Evolutionary conservation across 2,329 filamentous ascomycete species (phyloP).

Genomic region (Hymenotorrendiella dingleyae): DNA sequence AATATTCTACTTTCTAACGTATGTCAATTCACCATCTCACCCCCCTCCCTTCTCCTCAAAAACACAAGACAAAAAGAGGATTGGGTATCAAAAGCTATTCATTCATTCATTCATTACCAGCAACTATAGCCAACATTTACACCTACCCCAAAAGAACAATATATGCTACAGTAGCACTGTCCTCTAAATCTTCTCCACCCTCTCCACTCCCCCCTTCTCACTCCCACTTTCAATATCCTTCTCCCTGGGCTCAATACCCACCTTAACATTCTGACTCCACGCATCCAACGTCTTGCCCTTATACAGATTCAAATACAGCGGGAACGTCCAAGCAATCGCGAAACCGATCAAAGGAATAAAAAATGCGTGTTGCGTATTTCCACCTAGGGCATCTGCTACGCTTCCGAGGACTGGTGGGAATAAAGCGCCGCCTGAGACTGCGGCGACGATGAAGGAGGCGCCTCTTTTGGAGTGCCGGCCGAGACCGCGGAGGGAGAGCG

Average conservation of each 20-base stretch:
- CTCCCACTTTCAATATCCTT: conserved; percentile 17
- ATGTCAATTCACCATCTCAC: too few species aligned
- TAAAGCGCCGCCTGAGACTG: conserved; percentile 23
- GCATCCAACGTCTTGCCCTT: conserved; percentile 22
- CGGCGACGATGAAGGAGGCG: conserved; percentile 64
- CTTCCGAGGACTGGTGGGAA: conserved; percentile 23
- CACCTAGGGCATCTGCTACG: conserved; percentile 18
- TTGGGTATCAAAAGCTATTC: too few species aligned
- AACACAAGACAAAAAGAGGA: too few species aligned
- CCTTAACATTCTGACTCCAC: conserved; percentile 25
- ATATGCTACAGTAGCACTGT: too few species aligned
- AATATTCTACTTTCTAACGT: too few species aligned
- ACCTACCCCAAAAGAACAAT: too few species aligned
- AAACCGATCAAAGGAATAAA: conserved; percentile 24
- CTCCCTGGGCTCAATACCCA: conserved; percentile 16
- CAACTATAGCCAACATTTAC: too few species aligned
- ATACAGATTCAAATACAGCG: conserved; percentile 23
- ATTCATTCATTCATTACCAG: too few species aligned
- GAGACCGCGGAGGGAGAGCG: conserved; percentile 71
- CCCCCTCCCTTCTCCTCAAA: too few species aligned
- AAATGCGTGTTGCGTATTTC: conserved; percentile 21
- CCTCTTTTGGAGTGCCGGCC: conserved; percentile 75
- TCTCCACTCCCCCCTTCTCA: conserved; percentile 7
- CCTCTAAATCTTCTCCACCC: conserved; percentile 16
- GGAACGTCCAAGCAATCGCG: conserved; percentile 17